Percentiles rank a stretch among this genome's conserved stretches.
phyloP scores from a whole-genome alignment of 1,139 yeast genomes.

The Taphrina flavorubra region DNA sequence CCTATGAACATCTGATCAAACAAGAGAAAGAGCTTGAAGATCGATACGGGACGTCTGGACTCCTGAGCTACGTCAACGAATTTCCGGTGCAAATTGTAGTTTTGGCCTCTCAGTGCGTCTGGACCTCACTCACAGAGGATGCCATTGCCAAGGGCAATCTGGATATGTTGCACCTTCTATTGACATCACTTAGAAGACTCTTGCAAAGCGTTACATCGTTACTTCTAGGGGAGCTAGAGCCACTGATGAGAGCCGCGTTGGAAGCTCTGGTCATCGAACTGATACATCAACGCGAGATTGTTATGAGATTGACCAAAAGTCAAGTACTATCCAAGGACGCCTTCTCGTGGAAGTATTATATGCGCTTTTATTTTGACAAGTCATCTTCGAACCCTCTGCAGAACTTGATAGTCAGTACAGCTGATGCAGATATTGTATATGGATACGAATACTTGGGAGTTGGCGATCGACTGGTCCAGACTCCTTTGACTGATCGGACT shows the following conservation, averaged over 20 bases:
- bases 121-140: constrained; percentile 59
- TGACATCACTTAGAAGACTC: constrained; percentile 43
- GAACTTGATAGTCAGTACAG: constrained; percentile 61
- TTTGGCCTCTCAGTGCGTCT: constrained; percentile 64
- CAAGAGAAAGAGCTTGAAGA: constrained; percentile 35
- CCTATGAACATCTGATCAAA: constrained; percentile 45
- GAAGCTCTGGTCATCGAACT: constrained; percentile 70
- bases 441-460: constrained; percentile 86
- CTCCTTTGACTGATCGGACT: constrained; percentile 72
- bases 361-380: constrained; percentile 51
- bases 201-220: constrained; percentile 51
- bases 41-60: not conserved
- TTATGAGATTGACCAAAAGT: constrained; percentile 49
- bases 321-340: constrained; percentile 46
- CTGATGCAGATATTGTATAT: constrained; percentile 61
- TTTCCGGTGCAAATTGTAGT: constrained; percentile 67
- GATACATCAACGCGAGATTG: constrained; percentile 64
- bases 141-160: constrained; percentile 46
- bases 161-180: constrained; percentile 42
- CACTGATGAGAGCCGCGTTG: constrained; percentile 57
- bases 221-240: constrained; percentile 51
- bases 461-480: constrained; percentile 74
- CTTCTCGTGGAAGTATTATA: constrained; percentile 62
- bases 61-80: constrained; percentile 52
- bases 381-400: constrained; percentile 52